Base-by-base conservation (phyloP, 164 flowering plant species). In the Akebia trifoliata region DNA sequence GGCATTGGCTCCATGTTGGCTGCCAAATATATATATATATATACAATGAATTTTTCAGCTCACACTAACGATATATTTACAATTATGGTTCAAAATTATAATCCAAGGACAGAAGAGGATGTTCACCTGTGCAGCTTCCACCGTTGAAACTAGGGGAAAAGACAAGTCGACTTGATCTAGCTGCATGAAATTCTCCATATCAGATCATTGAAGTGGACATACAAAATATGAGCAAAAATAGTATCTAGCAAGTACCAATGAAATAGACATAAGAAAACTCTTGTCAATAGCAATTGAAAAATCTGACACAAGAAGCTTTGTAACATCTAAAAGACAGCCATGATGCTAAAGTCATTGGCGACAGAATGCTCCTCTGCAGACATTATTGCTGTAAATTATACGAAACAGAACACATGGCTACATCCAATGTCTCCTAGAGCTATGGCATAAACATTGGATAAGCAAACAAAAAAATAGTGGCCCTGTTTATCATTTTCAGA, bases 101-200 rank as follows among this genome's bases (percentile, higher is more conserved):
- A 18, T 22, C 10, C 34, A 47, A 47, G 47, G 8, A 24, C 20
- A 11, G 30, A 35, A 30, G 9, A 5, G 15, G 53, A 60, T 36
- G 14, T 47, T 68, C 66, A 84, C 95, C 95, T 79, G 76, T 36
- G 72, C 45, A 61, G 73, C 35, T 42, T 68, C 81, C 29, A 38
- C 25, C 5, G 62, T 49, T 20, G 81, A 51, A 44, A 71, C 62
- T 38, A 65, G 75, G 1, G 83, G 75, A 75, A 74, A 67, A 26
- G 84, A 61, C 34, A 69, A 36, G 29, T 79, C 89, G 45, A 57
- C 75, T 65, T 73, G 85, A 74, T 84, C 90, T 69, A 87, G 42
- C 97, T 83, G 88, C 75, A 76, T 8, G 39, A 25, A 37, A 49
- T 21, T 35, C 37, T 17, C 31, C 15, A 50, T 34, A 44, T 26